Evolutionary conservation across 192 early-diverging fungal genomes (phyloP), one percentile per base, ranked within the genome.

Genomic region (Dissophora ornata): DNA sequence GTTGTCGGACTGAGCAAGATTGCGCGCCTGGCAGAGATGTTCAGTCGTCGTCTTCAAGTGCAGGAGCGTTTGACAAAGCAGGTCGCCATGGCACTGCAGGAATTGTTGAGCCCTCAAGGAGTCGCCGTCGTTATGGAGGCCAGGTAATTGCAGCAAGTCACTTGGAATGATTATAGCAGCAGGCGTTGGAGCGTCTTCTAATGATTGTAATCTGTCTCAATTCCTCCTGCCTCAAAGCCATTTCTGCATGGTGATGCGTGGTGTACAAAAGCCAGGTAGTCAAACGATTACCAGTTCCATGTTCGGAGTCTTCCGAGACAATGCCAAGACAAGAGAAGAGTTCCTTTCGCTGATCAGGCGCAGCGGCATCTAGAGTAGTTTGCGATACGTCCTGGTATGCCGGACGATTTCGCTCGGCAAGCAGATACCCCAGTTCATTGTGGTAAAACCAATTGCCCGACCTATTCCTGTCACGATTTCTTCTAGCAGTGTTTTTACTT

Each of bases 1-100:
- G 98, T 99, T 9, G 85, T 99, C 36, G 98, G 98, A n/a, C 81
- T 99, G 60, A 93, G 91, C 81, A 99, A 99, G 80, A 86, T 99
- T 65, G 98, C 98, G 29, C 90, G 98, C n/a, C 93, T 99, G 50
- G 96, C 98, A 12, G 98, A 99, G 82, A 97, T 98, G 96, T 96
- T 99, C 79, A 89, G 91, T 55, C 91, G 96, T 60, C 85, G 98
- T 54, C 84, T 99, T 45, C 97, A 98, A 82, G 92, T 98, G 13
- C 98, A 99, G 85, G 98, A 99, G 70, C 90, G 98, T 13, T 80
- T 99, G 50, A 99, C 98, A 15, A 98, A 98, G 85, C 98, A 99
- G 79, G 91, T 99, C 40, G 96, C 97, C 5, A 84, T 91, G 29
- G 90, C 96, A 21, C 79, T 99, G 47, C 87, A 94, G 79, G 95